Evolutionary conservation across 2,329 filamentous ascomycete genomes (phyloP), one percentile per base, ranked within the genome.

Genomic region (Colletotrichum agaves): DNA sequence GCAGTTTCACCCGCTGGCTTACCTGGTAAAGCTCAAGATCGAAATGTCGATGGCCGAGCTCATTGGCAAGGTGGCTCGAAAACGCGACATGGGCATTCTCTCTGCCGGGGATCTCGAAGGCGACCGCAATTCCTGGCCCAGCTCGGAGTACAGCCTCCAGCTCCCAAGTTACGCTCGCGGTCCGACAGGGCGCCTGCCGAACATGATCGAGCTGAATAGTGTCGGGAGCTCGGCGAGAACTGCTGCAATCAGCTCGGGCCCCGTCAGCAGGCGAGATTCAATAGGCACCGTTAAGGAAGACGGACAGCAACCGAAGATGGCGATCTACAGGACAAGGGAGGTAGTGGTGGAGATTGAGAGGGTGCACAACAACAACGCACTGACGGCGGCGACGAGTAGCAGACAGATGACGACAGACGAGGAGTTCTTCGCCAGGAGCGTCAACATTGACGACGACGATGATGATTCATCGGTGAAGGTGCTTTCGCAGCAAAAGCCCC

Each of bases 41-140:
- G 84, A 86, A 72, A 82, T 86, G 79, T 81, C 80, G 6, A 85
- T 86, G 83, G 83, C 84, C 63, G 81, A 82, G 49, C 80, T 86
- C 13, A 86, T 86, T 69, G 80, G 74, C 39, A 80, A 80, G 64
- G 75, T 82, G 19, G 76, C 76, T 1, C 69, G 60, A 10, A 68
- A 71, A 27, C 52, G 66, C 5, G 67, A 70, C 15, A 57, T 61
- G 12, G 61, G 61, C n/a, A 61, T 67, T 0, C 35, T 63, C 5
- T 66, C 69, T 13, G 61, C 63, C 6, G 55, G 27, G 2, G 58
- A 59, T 39, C 63, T 62, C 13, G 55, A 47, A 21, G 19, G 35
- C 2, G 41, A 46, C 41, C 61, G 33, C n/a, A 31, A 49, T 53
- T 68, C 65, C 2, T 68, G 49, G 15, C 65, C 64, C 2, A 46